phyloP scores from a whole-genome alignment of 176 grass and related monocot species.

The Thalia dealbata region DNA sequence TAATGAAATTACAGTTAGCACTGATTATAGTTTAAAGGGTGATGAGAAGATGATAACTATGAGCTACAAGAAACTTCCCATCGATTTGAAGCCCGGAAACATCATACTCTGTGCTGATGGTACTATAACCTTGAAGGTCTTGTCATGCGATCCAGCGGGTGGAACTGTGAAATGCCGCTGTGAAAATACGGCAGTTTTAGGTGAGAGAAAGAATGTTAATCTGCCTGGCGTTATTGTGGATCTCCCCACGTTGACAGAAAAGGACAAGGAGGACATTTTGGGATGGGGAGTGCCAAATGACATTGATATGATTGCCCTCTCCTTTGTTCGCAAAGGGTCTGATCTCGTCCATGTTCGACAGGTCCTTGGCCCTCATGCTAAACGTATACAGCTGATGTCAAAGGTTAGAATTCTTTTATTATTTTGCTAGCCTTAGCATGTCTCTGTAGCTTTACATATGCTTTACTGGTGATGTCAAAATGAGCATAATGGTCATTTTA shows the following conservation, averaged over 20 bases:
- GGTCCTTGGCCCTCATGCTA: constrained; percentile 13
- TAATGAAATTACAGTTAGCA: constrained; percentile 9
- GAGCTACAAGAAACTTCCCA: constrained; percentile 15
- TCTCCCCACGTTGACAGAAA: constrained; percentile 13
- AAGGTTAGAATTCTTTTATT: not conserved
- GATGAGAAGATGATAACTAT: constrained; percentile 13
- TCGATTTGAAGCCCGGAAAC: constrained; percentile 2
- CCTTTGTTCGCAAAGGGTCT: constrained; percentile 12
- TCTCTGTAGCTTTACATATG: not conserved
- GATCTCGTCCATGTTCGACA: constrained; percentile 11
- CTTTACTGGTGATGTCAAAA: not conserved
- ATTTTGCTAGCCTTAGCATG: not conserved
- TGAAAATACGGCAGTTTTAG: constrained; percentile 4
- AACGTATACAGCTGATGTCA: constrained; percentile 11
- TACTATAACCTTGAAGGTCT: constrained; percentile 7
- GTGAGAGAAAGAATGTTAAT: constrained; percentile 18
- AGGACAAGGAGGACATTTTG: constrained; percentile 12
- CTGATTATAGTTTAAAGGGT: constrained; percentile 10
- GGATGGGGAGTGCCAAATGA: constrained; percentile 10
- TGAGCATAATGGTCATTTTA: not conserved
- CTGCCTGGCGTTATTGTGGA: constrained; percentile 11
- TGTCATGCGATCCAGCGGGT: constrained; percentile 8
- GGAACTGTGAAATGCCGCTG: constrained; percentile 6
- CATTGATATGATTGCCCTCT: constrained; percentile 12
- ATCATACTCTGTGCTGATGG: constrained; percentile 7